A percentile compares a stretch with the other conserved stretches of the same genome.
Evolutionary conservation across 2,329 filamentous ascomycete genomes (phyloP).

Genomic region (Trichophyton simii): DNA sequence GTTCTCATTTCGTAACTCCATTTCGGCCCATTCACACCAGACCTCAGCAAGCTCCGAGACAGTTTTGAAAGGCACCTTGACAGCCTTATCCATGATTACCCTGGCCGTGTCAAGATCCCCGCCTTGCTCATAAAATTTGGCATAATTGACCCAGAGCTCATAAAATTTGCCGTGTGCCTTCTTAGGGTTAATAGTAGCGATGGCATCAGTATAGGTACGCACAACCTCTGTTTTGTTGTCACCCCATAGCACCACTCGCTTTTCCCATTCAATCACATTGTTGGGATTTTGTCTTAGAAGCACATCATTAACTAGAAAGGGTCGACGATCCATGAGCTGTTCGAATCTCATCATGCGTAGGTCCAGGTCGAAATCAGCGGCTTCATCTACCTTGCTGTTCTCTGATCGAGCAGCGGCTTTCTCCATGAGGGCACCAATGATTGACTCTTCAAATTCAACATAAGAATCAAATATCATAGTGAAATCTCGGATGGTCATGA

Average conservation of each 20-base stretch:
- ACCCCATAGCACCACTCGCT: slow-evolving; percentile 88
- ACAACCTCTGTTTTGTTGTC: slow-evolving; percentile 85
- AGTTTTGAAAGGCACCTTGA: slow-evolving; percentile 95
- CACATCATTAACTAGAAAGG: slow-evolving; percentile 93
- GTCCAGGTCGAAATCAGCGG: slow-evolving; percentile 86
- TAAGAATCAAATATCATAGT: slow-evolving; percentile 94
- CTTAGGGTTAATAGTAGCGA: slow-evolving; percentile 84
- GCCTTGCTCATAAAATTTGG: slow-evolving; percentile 87
- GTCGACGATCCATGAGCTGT: slow-evolving; percentile 90
- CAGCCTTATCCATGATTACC: slow-evolving; percentile 92
- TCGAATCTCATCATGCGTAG: slow-evolving; percentile 97
- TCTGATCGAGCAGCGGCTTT: slow-evolving; percentile 67
- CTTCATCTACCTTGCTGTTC: slow-evolving; percentile 62
- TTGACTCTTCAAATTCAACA: slow-evolving; percentile 89
- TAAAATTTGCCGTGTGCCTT: slow-evolving; percentile 89
- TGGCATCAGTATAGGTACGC: slow-evolving; percentile 87
- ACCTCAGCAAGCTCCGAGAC: slow-evolving; percentile 94
- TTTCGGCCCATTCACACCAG: slow-evolving; percentile 98
- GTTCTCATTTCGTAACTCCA: slow-evolving; percentile 92
- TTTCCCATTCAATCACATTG: slow-evolving; percentile 94
- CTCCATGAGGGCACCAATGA: slow-evolving; percentile 86
- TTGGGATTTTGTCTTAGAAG: slow-evolving; percentile 89
- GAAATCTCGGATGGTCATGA: slow-evolving; percentile 97
- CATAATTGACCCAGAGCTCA: slow-evolving; percentile 91
- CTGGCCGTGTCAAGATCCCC: slow-evolving; percentile 74